Conservation (phyloP, 768 basidiomycete species). For the Boletus pseudo-olivaceus region DNA sequence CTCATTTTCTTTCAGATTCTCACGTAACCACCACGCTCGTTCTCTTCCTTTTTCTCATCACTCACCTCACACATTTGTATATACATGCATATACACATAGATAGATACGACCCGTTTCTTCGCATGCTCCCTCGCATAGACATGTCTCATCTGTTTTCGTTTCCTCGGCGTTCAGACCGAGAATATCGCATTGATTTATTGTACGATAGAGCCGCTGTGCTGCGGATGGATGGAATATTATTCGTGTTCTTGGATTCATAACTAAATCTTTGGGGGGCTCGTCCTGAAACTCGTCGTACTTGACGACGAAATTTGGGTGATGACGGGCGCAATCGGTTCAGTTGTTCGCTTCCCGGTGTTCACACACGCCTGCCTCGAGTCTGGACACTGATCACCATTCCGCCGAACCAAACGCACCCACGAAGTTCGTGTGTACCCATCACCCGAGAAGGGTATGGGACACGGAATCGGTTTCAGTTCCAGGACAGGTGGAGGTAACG, state of each 20-base stretch:
- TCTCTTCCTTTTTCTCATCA: slow-evolving; percentile 11
- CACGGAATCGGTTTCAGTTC: neutral
- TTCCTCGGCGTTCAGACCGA: slow-evolving; percentile 14
- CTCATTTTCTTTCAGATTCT: slow-evolving; percentile 6
- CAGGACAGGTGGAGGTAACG: neutral
- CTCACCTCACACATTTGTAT: slow-evolving; percentile 30
- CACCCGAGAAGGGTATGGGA: slow-evolving; percentile 6
- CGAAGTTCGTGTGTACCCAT: slow-evolving; percentile 7
- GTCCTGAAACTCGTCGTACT: slow-evolving; percentile 5
- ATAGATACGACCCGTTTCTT: slow-evolving; percentile 25
- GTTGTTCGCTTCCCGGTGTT: neutral
- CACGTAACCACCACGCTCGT: slow-evolving; percentile 27
- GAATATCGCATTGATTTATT: slow-evolving; percentile 36
- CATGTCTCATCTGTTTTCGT: slow-evolving; percentile 11
- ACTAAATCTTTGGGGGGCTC: neutral
- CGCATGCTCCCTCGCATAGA: slow-evolving; percentile 32
- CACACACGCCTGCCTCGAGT: slow-evolving; percentile 3
- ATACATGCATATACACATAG: slow-evolving; percentile 38
- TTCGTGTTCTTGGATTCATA: slow-evolving; percentile 25
- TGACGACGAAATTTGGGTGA: slow-evolving; percentile 19
- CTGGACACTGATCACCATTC: neutral
- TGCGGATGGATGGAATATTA: slow-evolving; percentile 33
- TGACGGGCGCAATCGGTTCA: slow-evolving; percentile 3
- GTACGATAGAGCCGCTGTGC: slow-evolving; percentile 28
- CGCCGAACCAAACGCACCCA: neutral